Evolutionary conservation across 2,329 filamentous ascomycete species (phyloP), one percentile per base, ranked within the genome.

Genomic region (Ophiostoma ulmi): DNA sequence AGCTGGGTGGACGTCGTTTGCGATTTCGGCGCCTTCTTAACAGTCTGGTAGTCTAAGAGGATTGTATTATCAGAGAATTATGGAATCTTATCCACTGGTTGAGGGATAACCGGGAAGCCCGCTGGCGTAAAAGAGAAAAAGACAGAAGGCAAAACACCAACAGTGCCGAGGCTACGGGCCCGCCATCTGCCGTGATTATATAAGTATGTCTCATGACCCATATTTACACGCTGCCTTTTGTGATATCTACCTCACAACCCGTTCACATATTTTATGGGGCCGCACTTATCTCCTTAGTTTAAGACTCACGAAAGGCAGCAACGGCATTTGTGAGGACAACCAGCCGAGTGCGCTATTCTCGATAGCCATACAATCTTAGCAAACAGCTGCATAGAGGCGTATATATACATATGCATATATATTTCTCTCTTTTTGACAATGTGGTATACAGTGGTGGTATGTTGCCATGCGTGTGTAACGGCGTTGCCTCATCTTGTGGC

Each of bases 91-190:
- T 38, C 63, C 63, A 65, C 31, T 65, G 63, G 26, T 65, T 65
- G 63, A 65, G 63, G 63, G 63, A 65, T 65, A 65, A 65, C 36
- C n/a, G n/a, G 35, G 63, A 65, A 65, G 63, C 63, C 17, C 44
- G 14, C 36, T n/a, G n/a, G 31, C 20, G 17, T 39, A 7, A 35
- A 64, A 64, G 31, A 38, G 61, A 36, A 64, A 35, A 64, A 38
- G 61, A 10, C 31, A 4, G 11, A 13, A 48, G 44, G 44, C 44
- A 6, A 55, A 58, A 58, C 39, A 44, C 10, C 8, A 44, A 31
- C 31, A 31, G 31, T 31, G 31, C 31, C 31, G 31, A 31, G 31
- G 31, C 31, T 3, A 31, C 13, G 41, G 41, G 17, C 41, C 44
- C 44, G 44, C 44, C 44, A n/a, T n/a, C 44, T n/a, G 44, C 20